Percentiles rank a stretch among this genome's conserved stretches.
phyloP scores from a whole-genome alignment of 2,329 filamentous ascomycete genomes.

The Aspergillus glaucus region DNA sequence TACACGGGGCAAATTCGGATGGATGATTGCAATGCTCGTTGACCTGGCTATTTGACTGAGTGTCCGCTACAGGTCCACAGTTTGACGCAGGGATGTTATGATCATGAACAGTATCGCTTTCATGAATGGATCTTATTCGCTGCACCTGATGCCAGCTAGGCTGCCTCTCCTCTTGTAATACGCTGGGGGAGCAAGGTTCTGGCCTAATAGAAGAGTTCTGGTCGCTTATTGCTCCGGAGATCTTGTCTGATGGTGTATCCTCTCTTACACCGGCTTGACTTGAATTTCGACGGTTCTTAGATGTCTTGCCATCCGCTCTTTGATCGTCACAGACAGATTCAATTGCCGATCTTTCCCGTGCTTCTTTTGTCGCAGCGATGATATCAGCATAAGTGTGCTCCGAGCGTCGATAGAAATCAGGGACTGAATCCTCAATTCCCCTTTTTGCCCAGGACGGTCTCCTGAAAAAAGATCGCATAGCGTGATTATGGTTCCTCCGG shows the following conservation, averaged over 20 bases:
- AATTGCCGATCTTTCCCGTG: constrained; percentile 20
- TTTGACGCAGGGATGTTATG: neutral
- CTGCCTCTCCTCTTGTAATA: neutral
- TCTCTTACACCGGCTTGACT: constrained; percentile 1
- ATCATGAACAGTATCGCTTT: neutral
- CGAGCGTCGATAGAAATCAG: constrained; percentile 46
- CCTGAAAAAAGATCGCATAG: constrained; percentile 50
- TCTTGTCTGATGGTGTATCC: neutral
- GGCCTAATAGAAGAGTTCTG: neutral
- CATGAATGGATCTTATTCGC: neutral
- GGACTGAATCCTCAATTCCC: constrained; percentile 25
- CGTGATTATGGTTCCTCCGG: neutral
- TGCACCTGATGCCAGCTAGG: neutral
- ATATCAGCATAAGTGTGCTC: constrained; percentile 43
- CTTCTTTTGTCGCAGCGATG: constrained; percentile 35
- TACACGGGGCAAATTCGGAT: neutral
- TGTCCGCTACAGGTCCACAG: neutral
- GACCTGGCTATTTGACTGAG: neutral
- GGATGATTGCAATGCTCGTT: neutral
- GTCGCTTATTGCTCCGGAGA: neutral
- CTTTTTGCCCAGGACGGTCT: constrained; percentile 47
- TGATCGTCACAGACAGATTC: constrained; percentile 1
- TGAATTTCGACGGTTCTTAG: constrained; percentile 22
- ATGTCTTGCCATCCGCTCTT: constrained; percentile 8
- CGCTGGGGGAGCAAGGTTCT: neutral